Percentiles rank a stretch among this genome's conserved stretches.
Evolutionary conservation across 768 basidiomycete species (phyloP).

Genomic region (Russula olivacea): DNA sequence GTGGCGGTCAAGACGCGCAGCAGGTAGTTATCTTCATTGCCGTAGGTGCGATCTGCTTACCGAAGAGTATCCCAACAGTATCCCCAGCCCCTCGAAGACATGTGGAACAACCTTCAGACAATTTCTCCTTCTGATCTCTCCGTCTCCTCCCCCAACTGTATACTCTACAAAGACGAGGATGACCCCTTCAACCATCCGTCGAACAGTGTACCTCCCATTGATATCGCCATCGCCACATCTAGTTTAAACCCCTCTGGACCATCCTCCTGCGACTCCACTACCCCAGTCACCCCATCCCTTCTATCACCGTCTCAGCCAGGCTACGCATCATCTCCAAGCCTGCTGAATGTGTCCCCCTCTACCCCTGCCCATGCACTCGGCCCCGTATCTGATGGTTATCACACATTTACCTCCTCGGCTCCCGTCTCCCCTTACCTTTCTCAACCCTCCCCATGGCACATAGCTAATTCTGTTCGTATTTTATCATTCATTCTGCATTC

Average conservation of each 20-base stretch:
- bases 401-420: neutral
- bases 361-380: conserved; percentile 9
- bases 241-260: conserved; percentile 4
- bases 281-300: conserved; percentile 20
- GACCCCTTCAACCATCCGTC: neutral
- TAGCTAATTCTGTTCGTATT: conserved; percentile 6
- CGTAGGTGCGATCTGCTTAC: neutral
- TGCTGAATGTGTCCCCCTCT: conserved; percentile 13
- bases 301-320: conserved; percentile 19
- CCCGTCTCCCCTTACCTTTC: conserved; percentile 16
- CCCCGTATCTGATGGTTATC: neutral
- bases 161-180: neutral
- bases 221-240: conserved; percentile 10
- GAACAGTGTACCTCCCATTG: conserved; percentile 12
- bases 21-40: conserved; percentile 9
- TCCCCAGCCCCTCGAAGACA: neutral
- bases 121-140: neutral
- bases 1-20: conserved; percentile 13
- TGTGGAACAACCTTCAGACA: neutral
- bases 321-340: conserved; percentile 21
- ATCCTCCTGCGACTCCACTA: conserved; percentile 12
- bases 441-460: neutral
- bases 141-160: neutral
- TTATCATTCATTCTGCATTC: neutral
- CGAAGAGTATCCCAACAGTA: neutral